These are phyloP conservation scores for Cladophialophora exuberans DNA, from an alignment of 2,329 filamentous ascomycete species.

Conservation along the genomic window DNA sequence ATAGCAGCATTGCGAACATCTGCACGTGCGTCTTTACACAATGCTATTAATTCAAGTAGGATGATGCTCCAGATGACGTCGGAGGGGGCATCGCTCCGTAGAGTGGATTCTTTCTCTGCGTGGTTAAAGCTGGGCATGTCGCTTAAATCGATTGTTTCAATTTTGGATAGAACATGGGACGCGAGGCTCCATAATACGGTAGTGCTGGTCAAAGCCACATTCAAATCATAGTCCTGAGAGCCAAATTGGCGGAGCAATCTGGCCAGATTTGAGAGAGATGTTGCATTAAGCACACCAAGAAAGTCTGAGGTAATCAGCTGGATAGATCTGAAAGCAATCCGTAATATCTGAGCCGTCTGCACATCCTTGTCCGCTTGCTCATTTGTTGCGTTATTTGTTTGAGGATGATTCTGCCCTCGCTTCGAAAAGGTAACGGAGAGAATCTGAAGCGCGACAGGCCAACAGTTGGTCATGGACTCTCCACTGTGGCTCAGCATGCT, in stretches of 20 bases:
- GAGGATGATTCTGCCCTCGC: constrained; percentile 1
- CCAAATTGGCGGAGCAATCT: constrained; percentile 89
- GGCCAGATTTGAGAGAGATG: constrained; percentile 75
- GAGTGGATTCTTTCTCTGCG: not conserved
- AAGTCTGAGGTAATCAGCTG: constrained; percentile 97
- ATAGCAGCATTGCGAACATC: constrained; percentile 67
- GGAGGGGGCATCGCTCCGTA: not conserved
- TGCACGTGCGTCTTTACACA: constrained; percentile 44
- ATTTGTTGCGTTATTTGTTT: constrained; percentile 38
- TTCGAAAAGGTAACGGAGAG: constrained; percentile 73
- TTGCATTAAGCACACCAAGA: constrained; percentile 70
- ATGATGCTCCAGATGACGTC: constrained; percentile 28
- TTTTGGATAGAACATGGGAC: constrained; percentile 40
- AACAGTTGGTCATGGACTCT: constrained; percentile 66
- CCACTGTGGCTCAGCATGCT: constrained; percentile 85
- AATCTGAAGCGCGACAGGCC: constrained; percentile 83
- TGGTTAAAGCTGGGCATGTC: constrained; percentile 9
- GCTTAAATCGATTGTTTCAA: constrained; percentile 19
- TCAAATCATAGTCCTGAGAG: constrained; percentile 86
- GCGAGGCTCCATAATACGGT: constrained; percentile 97
- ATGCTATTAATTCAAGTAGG: constrained; percentile 37
- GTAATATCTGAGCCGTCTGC: constrained; percentile 61
- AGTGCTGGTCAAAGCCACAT: constrained; percentile 91
- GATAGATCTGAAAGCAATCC: constrained; percentile 84
- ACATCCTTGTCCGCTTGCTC: constrained; percentile 17